Conservation (phyloP, 2,329 filamentous ascomycete genomes). For the Chrysoporthe cubensis region DNA sequence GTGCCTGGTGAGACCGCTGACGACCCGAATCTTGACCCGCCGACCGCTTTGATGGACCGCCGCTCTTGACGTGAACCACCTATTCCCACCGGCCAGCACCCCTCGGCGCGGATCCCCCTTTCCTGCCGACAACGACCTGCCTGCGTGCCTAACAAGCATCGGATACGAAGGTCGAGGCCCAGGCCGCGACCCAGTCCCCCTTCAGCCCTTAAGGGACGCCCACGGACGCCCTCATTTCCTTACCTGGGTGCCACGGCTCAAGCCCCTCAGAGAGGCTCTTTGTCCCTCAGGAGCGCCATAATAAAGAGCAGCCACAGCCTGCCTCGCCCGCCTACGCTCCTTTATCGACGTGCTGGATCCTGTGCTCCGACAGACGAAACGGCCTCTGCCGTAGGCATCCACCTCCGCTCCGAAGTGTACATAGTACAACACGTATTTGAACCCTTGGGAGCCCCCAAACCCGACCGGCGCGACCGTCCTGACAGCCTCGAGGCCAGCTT, state of each 20-base stretch:
- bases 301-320: conserved; percentile 20
- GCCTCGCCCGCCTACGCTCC: conserved; percentile 16
- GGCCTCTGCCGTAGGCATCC: conserved; percentile 11
- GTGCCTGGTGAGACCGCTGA: conserved; percentile 23
- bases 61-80: conserved; percentile 12
- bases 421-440: conserved; percentile 9
- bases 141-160: neutral
- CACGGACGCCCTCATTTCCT: conserved; percentile 3
- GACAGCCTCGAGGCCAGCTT: conserved; percentile 1
- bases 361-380: conserved; percentile 22
- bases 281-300: conserved; percentile 8
- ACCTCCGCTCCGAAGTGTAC: conserved; percentile 10
- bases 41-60: conserved; percentile 21
- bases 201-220: conserved; percentile 4
- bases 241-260: conserved; percentile 10
- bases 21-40: conserved; percentile 1
- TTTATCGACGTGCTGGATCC: conserved; percentile 21
- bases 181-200: conserved; percentile 20
- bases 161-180: conserved; percentile 7
- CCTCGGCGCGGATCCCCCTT: neutral
- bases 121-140: neutral
- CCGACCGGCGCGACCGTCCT: conserved; percentile 10
- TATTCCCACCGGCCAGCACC: neutral
- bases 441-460: conserved; percentile 1
- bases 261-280: conserved; percentile 9